Conservation (phyloP, 1,284 basidiomycete species). For the Peniophora sp. region DNA sequence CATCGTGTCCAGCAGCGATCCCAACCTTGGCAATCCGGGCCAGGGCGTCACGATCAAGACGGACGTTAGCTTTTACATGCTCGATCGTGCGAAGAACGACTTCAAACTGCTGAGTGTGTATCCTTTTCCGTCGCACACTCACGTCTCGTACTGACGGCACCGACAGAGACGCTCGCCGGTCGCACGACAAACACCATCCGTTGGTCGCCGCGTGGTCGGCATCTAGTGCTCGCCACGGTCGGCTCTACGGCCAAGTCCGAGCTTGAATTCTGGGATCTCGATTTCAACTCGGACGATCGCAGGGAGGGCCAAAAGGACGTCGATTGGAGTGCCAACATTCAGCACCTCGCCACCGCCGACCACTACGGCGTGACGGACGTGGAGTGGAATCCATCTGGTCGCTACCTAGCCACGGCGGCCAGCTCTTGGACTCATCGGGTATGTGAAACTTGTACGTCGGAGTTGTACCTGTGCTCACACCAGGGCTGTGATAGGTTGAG, state of each 20-base stretch:
- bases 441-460: conserved; percentile 19
- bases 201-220: conserved; percentile 96
- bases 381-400: conserved; percentile 97
- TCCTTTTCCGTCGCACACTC: not conserved
- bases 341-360: conserved; percentile 84
- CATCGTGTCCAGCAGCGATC: conserved; percentile 91
- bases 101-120: conserved; percentile 81
- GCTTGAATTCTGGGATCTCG: conserved; percentile 98
- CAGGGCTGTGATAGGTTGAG: conserved; percentile 60
- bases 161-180: conserved; percentile 67
- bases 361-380: conserved; percentile 98
- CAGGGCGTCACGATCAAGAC: conserved; percentile 94
- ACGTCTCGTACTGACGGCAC: not conserved
- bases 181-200: conserved; percentile 94
- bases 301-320: conserved; percentile 54
- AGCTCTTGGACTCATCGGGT: conserved; percentile 95
- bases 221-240: conserved; percentile 93
- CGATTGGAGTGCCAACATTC: conserved; percentile 87
- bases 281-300: conserved; percentile 79
- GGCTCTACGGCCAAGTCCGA: conserved; percentile 95
- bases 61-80: conserved; percentile 93
- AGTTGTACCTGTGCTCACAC: not conserved
- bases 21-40: conserved; percentile 84
- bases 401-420: conserved; percentile 90
- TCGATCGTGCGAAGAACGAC: conserved; percentile 91